Evolutionary conservation across 2,329 filamentous ascomycete species (phyloP).

Genomic region (Graphilbum sp.): DNA sequence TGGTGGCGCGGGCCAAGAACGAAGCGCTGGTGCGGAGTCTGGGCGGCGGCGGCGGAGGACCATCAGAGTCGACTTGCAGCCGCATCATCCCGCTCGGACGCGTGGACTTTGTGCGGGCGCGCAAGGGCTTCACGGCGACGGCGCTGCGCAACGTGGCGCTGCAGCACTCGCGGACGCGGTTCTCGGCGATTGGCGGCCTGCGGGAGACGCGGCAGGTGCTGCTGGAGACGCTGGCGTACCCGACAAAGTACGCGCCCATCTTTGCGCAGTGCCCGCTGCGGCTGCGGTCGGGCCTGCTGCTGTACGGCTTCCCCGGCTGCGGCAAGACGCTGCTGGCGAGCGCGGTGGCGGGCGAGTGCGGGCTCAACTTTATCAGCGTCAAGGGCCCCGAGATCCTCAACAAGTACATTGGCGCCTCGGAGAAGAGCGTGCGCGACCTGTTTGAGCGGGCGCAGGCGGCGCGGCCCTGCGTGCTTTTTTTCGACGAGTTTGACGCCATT

Average conservation of each 20-base stretch:
- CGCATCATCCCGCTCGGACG: constrained; percentile 54
- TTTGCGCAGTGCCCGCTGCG: constrained; percentile 91
- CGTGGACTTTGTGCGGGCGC: constrained; percentile 65
- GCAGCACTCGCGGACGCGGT: constrained; percentile 84
- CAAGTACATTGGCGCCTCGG: constrained; percentile 96
- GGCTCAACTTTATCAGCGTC: constrained; percentile 94
- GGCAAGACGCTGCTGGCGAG: constrained; percentile 93
- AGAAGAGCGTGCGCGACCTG: constrained; percentile 88
- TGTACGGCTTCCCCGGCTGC: constrained; percentile 92
- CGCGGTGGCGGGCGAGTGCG: constrained; percentile 93
- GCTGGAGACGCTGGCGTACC: constrained; percentile 88
- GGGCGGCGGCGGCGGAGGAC: constrained; percentile 27
- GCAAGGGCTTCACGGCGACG: constrained; percentile 87
- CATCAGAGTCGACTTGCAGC: too few relatives aligned
- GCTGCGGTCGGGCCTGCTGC: constrained; percentile 77
- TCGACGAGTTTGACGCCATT: constrained; percentile 97
- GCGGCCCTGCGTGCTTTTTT: constrained; percentile 87
- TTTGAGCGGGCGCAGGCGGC: constrained; percentile 88
- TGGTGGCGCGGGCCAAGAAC: constrained; percentile 76
- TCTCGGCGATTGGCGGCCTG: constrained; percentile 80
- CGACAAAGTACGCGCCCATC: constrained; percentile 93
- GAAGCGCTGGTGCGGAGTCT: constrained; percentile 84
- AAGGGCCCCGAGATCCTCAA: constrained; percentile 97
- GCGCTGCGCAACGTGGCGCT: constrained; percentile 88
- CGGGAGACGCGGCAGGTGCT: constrained; percentile 76